Percentiles rank a stretch among this genome's conserved stretches.
phyloP scores from a whole-genome alignment of 805 yeast species.

The Ogataea siamensis region DNA sequence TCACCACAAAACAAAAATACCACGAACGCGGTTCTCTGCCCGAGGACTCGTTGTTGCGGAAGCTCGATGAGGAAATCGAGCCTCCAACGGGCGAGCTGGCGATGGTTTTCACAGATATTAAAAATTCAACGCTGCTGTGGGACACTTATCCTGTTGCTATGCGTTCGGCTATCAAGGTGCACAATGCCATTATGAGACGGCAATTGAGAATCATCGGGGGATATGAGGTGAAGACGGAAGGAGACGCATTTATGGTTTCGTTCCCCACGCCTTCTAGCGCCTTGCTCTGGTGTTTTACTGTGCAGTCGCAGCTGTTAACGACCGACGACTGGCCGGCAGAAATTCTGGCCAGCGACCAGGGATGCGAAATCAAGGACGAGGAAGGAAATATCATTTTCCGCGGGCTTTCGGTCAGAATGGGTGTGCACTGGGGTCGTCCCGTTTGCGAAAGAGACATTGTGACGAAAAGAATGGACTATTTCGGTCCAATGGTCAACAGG shows the following conservation, averaged over 20 bases:
- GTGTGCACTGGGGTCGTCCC: slow-evolving; percentile 97
- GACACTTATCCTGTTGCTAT: slow-evolving; percentile 88
- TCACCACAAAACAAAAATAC: slow-evolving; percentile 35
- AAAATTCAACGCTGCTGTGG: slow-evolving; percentile 92
- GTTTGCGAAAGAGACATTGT: slow-evolving; percentile 94
- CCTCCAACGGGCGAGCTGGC: slow-evolving; percentile 96
- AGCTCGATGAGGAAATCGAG: slow-evolving; percentile 84
- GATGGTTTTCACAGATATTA: slow-evolving; percentile 95
- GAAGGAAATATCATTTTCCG: slow-evolving; percentile 62
- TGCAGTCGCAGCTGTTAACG: slow-evolving; percentile 75
- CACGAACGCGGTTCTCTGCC: slow-evolving; percentile 46
- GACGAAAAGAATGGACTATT: slow-evolving; percentile 96
- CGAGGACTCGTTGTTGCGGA: slow-evolving; percentile 76
- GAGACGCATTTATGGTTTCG: slow-evolving; percentile 98
- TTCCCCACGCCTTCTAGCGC: slow-evolving; percentile 92
- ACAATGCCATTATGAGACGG: slow-evolving; percentile 91
- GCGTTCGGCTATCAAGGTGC: slow-evolving; percentile 95
- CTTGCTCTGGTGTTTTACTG: slow-evolving; percentile 89
- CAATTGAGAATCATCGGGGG: slow-evolving; percentile 92
- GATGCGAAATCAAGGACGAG: slow-evolving; percentile 71
- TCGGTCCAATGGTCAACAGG: slow-evolving; percentile 97
- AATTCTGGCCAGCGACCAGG: slow-evolving; percentile 78
- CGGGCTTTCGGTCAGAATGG: slow-evolving; percentile 96
- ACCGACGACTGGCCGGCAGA: slow-evolving; percentile 95
- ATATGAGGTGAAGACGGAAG: slow-evolving; percentile 98